Evolutionary conservation across 2,329 filamentous ascomycete species (phyloP), one percentile per base, ranked within the genome.

Genomic region (Dendrostoma leiphaemia): DNA sequence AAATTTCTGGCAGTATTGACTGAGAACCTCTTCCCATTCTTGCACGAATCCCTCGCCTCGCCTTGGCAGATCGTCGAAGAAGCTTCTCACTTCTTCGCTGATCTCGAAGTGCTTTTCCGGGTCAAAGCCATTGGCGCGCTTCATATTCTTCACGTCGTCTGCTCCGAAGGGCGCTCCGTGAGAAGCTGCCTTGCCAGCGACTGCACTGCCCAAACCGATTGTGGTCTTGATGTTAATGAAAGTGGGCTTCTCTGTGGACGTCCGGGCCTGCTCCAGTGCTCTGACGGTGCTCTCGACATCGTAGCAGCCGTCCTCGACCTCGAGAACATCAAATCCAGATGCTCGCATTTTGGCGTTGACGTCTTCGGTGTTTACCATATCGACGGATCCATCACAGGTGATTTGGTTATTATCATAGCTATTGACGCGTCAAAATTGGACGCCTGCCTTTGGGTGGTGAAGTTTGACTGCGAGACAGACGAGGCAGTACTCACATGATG

Each of bases 81-180:
- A 86, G 1, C 71, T 64, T 6, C 75, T 72, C 0, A 80, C 75
- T 1, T 72, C 65, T 1, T 82, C 66, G 2, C 68, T 64, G 32
- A 82, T 65, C 23, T 72, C 66, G 53, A 79, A 80, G 51, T 70
- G 67, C 57, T 75, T 65, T 0, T 78, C 74, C 0, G 78, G 72
- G 56, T 83, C 69, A 60, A 82, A 74, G 4, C 76, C 77, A 40
- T 74, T 73, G 3, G 65, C 65, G 38, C 65, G 71, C 71, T 85
- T 85, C 66, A 83, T 76, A n/a, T 75, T 69, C 0, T 70, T 73
- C 1, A 86, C 74, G 41, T 80, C 78, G 3, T 78, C 72, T 2
- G 69, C 64, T 23, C 80, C 81, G 29, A 84, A 78, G 1, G 81
- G 79, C 3, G 76, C 81, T n/a, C 81, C 81, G 57, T 85, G 83